These are phyloP conservation scores for Diaporthe sp. DNA, from an alignment of 2,329 filamentous ascomycete species.

Conservation along the genomic window DNA sequence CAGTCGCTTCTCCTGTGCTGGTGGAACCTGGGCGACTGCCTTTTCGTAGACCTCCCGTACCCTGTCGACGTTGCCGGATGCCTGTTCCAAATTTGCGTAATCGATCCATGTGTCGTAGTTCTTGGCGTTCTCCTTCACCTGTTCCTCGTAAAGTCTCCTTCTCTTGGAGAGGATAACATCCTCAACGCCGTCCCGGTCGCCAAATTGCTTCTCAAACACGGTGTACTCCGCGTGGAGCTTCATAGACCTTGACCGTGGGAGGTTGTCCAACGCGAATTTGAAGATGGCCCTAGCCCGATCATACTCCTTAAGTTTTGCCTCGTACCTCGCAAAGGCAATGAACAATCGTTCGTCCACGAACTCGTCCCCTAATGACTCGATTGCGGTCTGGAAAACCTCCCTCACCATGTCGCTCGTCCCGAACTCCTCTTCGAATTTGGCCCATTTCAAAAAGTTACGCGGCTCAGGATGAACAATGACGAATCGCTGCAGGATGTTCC, in stretches of 20 bases:
- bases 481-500: slow-evolving; percentile 90
- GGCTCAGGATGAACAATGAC: slow-evolving; percentile 95
- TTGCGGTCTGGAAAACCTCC: slow-evolving; percentile 89
- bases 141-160: slow-evolving; percentile 92
- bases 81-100: slow-evolving; percentile 91
- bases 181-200: slow-evolving; percentile 92
- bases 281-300: slow-evolving; percentile 95
- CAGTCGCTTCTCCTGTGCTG: slow-evolving; percentile 95
- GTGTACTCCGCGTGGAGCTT: slow-evolving; percentile 94
- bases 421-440: slow-evolving; percentile 95
- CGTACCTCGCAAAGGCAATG: slow-evolving; percentile 94
- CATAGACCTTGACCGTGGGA: slow-evolving; percentile 89
- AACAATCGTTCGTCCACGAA: slow-evolving; percentile 98
- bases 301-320: slow-evolving; percentile 94
- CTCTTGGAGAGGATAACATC: slow-evolving; percentile 96
- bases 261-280: slow-evolving; percentile 93
- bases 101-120: slow-evolving; percentile 99
- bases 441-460: slow-evolving; percentile 99
- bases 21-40: slow-evolving; percentile 94
- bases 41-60: slow-evolving; percentile 95
- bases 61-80: slow-evolving; percentile 83
- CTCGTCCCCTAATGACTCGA: slow-evolving; percentile 92
- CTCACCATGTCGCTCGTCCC: slow-evolving; percentile 92
- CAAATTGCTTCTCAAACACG: slow-evolving; percentile 98
- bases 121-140: slow-evolving; percentile 92